These are phyloP conservation scores for Persicaria maculosa DNA, from an alignment of 148 eudicot genomes.

Conservation along the genomic window DNA sequence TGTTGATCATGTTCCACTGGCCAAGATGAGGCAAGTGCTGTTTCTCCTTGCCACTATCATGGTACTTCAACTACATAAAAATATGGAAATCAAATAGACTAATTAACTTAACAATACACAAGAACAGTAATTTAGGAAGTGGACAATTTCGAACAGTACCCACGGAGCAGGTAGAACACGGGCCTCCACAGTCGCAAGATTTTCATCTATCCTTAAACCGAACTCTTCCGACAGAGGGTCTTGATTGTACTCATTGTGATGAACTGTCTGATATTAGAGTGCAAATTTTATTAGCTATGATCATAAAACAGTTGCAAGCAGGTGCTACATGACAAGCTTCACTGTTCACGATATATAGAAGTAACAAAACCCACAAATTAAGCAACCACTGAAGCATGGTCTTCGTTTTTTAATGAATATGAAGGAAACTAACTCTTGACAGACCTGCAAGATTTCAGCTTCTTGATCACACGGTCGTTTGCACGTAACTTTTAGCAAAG, in stretches of 20 bases:
- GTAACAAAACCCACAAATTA: neutral
- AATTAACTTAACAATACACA: neutral
- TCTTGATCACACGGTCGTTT: conserved; percentile 62
- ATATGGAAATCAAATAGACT: neutral
- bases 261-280: conserved; percentile 40
- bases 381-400: neutral
- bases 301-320: neutral
- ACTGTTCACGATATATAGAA: neutral
- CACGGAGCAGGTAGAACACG: conserved; percentile 78
- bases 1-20: conserved; percentile 84
- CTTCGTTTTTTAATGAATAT: neutral
- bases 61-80: conserved; percentile 49
- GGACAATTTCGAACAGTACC: conserved; percentile 26
- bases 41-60: conserved; percentile 58
- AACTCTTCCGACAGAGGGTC: conserved; percentile 71
- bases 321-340: neutral
- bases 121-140: neutral
- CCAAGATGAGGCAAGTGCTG: conserved; percentile 69
- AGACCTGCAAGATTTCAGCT: conserved; percentile 63
- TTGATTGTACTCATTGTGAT: conserved; percentile 47
- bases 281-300: conserved; percentile 1
- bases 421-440: neutral
- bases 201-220: conserved; percentile 53
- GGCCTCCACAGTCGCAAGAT: conserved; percentile 64
- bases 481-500: conserved; percentile 58